Percentiles rank a stretch among this genome's conserved stretches.
Conservation (phyloP, 2,329 filamentous ascomycete genomes). For the Colletotrichum tropicale region DNA sequence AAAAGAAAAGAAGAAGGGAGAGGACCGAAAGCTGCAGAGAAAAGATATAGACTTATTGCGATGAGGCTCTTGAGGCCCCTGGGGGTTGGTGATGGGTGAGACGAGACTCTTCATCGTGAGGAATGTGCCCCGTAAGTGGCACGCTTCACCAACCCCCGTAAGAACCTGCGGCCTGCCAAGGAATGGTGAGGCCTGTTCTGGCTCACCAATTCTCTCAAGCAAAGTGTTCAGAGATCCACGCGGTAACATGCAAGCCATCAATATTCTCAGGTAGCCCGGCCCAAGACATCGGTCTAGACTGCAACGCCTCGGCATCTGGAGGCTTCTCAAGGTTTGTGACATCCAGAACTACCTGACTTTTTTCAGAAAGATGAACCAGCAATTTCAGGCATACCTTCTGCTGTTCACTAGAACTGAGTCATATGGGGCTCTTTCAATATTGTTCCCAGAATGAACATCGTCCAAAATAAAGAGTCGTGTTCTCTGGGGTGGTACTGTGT, state of each 20-base stretch:
- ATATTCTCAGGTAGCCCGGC: not conserved
- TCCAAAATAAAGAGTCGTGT: not conserved
- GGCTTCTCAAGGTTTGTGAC: not conserved
- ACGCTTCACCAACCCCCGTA: not conserved
- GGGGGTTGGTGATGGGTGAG: not conserved
- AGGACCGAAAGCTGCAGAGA: not conserved
- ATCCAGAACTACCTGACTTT: not conserved
- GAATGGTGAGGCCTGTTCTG: not conserved
- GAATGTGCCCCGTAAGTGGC: constrained; percentile 1
- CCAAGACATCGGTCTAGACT: not conserved
- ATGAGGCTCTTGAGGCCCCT: not conserved
- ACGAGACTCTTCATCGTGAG: not conserved
- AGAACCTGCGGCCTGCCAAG: not conserved
- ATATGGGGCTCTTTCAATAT: not conserved
- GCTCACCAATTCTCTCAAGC: not conserved
- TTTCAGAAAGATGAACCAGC: not conserved
- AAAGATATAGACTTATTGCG: not conserved
- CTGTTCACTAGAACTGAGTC: not conserved
- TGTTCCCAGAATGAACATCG: not conserved
- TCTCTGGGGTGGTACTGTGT: not conserved
- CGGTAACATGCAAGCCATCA: not conserved
- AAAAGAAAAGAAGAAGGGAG: not conserved
- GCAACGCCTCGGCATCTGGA: not conserved
- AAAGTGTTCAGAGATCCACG: not conserved
- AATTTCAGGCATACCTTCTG: not conserved